Evolutionary conservation across 495 filamentous ascomycete species (phyloP).

Genomic region (Xylaria scruposa): DNA sequence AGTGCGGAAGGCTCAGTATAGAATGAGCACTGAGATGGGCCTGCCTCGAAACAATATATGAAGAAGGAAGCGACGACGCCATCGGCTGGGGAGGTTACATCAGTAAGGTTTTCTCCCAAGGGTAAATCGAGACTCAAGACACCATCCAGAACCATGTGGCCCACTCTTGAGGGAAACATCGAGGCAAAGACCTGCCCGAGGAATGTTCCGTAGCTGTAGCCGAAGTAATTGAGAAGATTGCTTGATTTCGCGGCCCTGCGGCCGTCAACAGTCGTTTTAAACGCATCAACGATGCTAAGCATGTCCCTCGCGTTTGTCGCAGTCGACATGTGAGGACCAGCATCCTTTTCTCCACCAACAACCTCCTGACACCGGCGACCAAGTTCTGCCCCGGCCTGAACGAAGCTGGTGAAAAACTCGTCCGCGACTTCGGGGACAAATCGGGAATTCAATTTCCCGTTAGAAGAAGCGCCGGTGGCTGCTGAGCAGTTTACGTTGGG

Average conservation of each 20-base stretch:
- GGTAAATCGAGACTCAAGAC: constrained; percentile 32
- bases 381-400: constrained; percentile 9
- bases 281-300: constrained; percentile 49
- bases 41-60: constrained; percentile 38
- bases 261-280: constrained; percentile 29
- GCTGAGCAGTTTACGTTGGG: constrained; percentile 45
- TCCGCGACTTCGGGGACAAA: constrained; percentile 15
- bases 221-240: constrained; percentile 42
- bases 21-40: constrained; percentile 6
- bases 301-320: constrained; percentile 47
- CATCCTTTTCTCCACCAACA: constrained; percentile 13
- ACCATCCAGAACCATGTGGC: constrained; percentile 41
- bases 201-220: constrained; percentile 58
- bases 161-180: constrained; percentile 44
- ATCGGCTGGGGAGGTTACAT: constrained; percentile 37
- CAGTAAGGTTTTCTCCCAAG: constrained; percentile 37
- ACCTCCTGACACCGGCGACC: not conserved
- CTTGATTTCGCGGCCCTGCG: constrained; percentile 10
- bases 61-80: constrained; percentile 41
- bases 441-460: not conserved
- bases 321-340: constrained; percentile 11
- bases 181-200: constrained; percentile 55
- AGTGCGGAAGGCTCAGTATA: not conserved
- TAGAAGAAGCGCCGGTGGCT: not conserved
- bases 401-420: constrained; percentile 2